phyloP scores from a whole-genome alignment of 1,139 yeast genomes.

The Sugiyamaella paludigena region DNA sequence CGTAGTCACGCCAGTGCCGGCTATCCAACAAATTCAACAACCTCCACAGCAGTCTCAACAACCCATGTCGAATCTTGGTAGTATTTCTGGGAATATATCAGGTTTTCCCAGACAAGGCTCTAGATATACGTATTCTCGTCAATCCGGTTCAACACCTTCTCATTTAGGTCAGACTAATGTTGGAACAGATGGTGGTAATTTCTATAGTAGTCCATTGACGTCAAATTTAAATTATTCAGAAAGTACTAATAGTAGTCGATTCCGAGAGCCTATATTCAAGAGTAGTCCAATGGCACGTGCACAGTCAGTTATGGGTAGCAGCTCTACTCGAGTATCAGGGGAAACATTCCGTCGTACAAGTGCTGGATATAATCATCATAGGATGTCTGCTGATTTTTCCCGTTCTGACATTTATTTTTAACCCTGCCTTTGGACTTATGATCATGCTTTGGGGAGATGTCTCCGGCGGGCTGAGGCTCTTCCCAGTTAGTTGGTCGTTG shows the following conservation, averaged over 20 bases:
- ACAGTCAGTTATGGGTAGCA: constrained; percentile 10
- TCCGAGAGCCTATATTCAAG: constrained; percentile 5
- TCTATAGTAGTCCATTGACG: constrained; percentile 12
- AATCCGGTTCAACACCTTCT: not conserved
- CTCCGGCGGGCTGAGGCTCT: too few relatives aligned
- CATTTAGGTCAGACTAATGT: too few relatives aligned
- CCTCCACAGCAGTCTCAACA: too few relatives aligned
- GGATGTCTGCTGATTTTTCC: constrained; percentile 10
- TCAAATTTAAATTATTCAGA: constrained; percentile 4
- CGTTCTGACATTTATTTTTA: constrained; percentile 10
- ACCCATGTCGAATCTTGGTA: not conserved
- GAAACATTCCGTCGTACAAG: not conserved
- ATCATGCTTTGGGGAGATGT: too few relatives aligned
- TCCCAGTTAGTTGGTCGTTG: too few relatives aligned
- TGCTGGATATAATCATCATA: constrained; percentile 6
- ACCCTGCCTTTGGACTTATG: constrained; percentile 3
- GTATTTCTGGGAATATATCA: not conserved
- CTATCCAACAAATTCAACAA: not conserved
- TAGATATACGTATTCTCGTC: not conserved
- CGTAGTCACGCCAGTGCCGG: not conserved
- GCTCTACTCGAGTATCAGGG: not conserved
- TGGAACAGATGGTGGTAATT: not conserved
- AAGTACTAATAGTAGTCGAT: not conserved
- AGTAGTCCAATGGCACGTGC: constrained; percentile 14
- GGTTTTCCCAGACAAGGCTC: not conserved